phyloP scores from a whole-genome alignment of 352 stramenopile species.

The Globisporangium apiculatum region DNA sequence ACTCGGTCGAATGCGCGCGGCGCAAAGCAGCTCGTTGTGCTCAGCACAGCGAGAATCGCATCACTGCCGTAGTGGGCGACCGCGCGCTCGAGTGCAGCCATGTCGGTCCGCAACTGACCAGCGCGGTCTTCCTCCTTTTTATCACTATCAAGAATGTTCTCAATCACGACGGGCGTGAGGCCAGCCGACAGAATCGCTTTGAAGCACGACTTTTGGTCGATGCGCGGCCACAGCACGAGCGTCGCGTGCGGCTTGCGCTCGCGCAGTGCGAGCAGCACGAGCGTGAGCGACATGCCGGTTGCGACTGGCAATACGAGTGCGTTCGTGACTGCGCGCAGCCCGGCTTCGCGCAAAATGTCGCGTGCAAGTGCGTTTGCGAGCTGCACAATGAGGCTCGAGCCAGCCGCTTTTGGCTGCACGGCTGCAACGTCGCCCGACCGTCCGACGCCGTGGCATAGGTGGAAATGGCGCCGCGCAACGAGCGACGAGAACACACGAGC shows the following conservation, averaged over 20 bases:
- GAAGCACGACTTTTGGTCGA: slow-evolving; percentile 99
- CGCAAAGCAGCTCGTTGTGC: slow-evolving; percentile 98
- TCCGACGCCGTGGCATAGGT: slow-evolving; percentile 94
- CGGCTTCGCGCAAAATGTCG: slow-evolving; percentile 88
- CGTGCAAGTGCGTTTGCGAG: slow-evolving; percentile 88
- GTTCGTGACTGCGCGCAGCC: slow-evolving; percentile 44
- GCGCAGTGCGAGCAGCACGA: slow-evolving; percentile 88
- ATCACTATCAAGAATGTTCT: slow-evolving; percentile 28
- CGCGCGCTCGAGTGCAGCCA: slow-evolving; percentile 58
- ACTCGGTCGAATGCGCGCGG: slow-evolving; percentile 94
- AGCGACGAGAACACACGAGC: slow-evolving; percentile 86
- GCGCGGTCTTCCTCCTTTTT: slow-evolving; percentile 15
- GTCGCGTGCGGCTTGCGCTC: slow-evolving; percentile 35
- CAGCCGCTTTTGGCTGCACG: slow-evolving; percentile 97
- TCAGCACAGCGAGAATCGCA: slow-evolving; percentile 92
- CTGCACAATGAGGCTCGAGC: slow-evolving; percentile 94
- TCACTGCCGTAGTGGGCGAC: slow-evolving; percentile 56
- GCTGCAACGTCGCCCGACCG: slow-evolving; percentile 97
- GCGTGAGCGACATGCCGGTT: slow-evolving; percentile 95
- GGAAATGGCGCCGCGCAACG: slow-evolving; percentile 88
- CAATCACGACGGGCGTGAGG: slow-evolving; percentile 89
- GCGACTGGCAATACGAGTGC: slow-evolving; percentile 94
- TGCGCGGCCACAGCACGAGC: slow-evolving; percentile 91
- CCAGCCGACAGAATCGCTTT: slow-evolving; percentile 94
- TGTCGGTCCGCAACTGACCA: slow-evolving; percentile 88